Base-by-base conservation (phyloP, 352 stramenopile species). In the Saprolegnia diclina region DNA sequence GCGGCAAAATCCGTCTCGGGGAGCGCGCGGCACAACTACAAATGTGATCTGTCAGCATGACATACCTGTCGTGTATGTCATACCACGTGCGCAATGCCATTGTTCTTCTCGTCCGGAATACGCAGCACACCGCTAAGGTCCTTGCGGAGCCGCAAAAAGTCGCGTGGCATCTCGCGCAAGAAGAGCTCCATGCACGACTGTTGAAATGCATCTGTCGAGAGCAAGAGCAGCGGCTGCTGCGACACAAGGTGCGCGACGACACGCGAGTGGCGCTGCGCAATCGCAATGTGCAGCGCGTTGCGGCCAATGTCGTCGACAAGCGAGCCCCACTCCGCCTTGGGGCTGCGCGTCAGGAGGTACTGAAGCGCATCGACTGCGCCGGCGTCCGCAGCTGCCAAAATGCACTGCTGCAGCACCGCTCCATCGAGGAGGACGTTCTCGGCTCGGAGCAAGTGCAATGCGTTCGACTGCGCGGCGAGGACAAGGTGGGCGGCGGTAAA, bases 211-310 rank as follows among this genome's bases (percentile, higher is more conserved):
- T 69, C 63, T 11, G 11, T 59, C 13, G 11, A 1, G 13, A 59
- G 11, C 11, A 59, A 14, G 11, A 59, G 35, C 24, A 40, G 16
- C 35, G 44, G 63, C 5, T 18, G 45, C 37, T 45, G 62, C 19
- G 22, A 24, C 53, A 69, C 37, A 4, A 42, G 6, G 38, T 18
- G n/a, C 38, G 37, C 13, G 44, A 18, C 6, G 13, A 18, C 14
- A 42, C 40, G 19, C 35, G 48, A 11, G 35, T 63, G 63, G 10
- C 53, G 7, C 18, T 63, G 19, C 19, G 50, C 16, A 24, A 61
- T 48, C 9, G 63, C 63, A 2, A 69, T 10, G 29, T 69, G 63
- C 46, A 69, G 22, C 11, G 48, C n/a, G 22, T 57, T 69, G n/a
- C 46, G 48, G 13, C 38, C n/a, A 24, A 69, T 40, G 10, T 52